phyloP scores from a whole-genome alignment of 2,329 filamentous ascomycete genomes.

The Alternaria longipes region DNA sequence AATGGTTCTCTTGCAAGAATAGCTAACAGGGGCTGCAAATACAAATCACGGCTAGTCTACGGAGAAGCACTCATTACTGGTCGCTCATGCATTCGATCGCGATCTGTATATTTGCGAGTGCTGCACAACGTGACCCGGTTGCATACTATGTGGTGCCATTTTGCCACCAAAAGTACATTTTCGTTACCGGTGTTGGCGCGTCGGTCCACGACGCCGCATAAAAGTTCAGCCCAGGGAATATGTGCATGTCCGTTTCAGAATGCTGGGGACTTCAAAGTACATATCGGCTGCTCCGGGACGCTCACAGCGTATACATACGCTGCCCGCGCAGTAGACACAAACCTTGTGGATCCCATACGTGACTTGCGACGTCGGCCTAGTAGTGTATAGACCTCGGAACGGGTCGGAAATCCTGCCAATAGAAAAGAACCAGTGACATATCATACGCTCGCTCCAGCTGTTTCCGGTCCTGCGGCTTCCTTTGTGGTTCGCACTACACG shows the following conservation, averaged over 20 bases:
- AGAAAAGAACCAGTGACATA: constrained; percentile 10
- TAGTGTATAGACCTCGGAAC: constrained; percentile 2
- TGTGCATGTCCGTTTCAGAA: not conserved
- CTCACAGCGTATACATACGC: not conserved
- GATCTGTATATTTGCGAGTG: constrained; percentile 12
- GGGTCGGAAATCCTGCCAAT: constrained; percentile 1
- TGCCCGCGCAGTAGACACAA: not conserved
- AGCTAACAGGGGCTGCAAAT: constrained; percentile 4
- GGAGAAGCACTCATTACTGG: not conserved
- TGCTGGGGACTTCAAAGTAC: not conserved
- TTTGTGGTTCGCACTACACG: constrained; percentile 6
- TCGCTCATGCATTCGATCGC: constrained; percentile 10
- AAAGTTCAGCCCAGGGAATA: not conserved
- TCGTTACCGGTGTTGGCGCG: not conserved
- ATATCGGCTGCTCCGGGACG: not conserved
- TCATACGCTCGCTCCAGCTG: not conserved
- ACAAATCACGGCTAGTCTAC: constrained; percentile 9
- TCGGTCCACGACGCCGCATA: not conserved
- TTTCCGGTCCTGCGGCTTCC: not conserved
- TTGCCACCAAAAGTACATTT: constrained; percentile 10
- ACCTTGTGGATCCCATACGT: not conserved
- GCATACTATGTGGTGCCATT: constrained; percentile 2
- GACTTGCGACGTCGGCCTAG: not conserved
- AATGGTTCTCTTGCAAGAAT: not conserved
- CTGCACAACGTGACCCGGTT: constrained; percentile 10